These are phyloP conservation scores for Trypanosoma boissoni DNA, from an alignment of 208 protist species.

Conservation along the genomic window DNA sequence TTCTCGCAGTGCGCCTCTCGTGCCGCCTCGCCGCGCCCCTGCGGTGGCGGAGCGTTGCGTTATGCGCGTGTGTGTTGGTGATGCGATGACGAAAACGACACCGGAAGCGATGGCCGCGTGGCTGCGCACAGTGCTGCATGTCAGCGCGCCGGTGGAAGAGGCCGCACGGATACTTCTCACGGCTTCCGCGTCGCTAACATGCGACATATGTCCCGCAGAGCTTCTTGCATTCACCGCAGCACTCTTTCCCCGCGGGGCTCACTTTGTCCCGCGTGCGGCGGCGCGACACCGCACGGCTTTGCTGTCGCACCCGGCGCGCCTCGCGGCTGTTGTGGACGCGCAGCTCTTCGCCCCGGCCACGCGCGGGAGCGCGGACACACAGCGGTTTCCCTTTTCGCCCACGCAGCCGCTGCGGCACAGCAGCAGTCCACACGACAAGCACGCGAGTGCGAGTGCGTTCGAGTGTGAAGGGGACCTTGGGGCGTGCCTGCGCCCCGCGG, in stretches of 20 bases:
- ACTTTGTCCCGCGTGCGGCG: not conserved
- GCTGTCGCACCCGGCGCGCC: not conserved
- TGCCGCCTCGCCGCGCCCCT: too few relatives aligned
- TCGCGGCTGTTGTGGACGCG: not conserved
- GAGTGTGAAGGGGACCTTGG: too few relatives aligned
- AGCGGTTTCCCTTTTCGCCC: conserved; percentile 16
- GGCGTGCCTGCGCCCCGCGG: not conserved
- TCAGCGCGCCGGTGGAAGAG: conserved; percentile 12
- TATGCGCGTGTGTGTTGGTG: not conserved
- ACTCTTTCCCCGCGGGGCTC: not conserved
- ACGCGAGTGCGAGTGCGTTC: too few relatives aligned
- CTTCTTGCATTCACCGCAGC: not conserved
- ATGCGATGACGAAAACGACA: not conserved
- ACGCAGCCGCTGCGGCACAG: conserved; percentile 5
- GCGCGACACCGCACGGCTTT: not conserved
- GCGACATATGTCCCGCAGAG: too few relatives aligned
- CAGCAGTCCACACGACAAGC: too few relatives aligned
- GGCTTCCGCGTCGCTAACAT: too few relatives aligned
- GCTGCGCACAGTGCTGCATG: too few relatives aligned
- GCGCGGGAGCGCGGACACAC: not conserved
- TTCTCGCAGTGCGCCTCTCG: not conserved
- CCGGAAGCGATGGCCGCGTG: not conserved
- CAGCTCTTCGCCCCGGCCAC: not conserved
- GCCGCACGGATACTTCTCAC: conserved; percentile 4
- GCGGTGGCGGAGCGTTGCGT: too few relatives aligned